Base-by-base conservation (phyloP, 441 rosid genomes). In the Populus tomentosa region DNA sequence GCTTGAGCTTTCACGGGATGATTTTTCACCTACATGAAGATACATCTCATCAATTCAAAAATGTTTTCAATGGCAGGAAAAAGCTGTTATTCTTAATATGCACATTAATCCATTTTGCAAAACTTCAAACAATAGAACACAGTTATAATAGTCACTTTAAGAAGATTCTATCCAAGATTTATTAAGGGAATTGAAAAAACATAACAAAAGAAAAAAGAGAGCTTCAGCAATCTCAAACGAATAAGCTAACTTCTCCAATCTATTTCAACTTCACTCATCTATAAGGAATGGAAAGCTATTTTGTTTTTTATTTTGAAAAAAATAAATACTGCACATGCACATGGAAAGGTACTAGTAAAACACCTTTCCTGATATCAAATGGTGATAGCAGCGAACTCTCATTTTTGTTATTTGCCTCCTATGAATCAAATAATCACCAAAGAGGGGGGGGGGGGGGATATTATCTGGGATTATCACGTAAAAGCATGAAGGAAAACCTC, bases 1-100 rank as follows among this genome's bases (percentile, higher is more conserved):
- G 90, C 81, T 71, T 94, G 99, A 73, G 94, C 83, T 84, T 96
- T 96, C 77, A 94, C 91, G 3, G 99, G 98, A 88, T 94, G 99
- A 80, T 85, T 92, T 81, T 94, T 94, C 16, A 94, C 96, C 97
- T 96, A 65, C 81, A 86, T 7, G 9, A 32, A 23, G 80, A 38
- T 36, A 0, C 8, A 67, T 23, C 65, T 13, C 42, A 76, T n/a
- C n/a, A 79, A 53, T 24, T 40, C 10, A 64, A 61, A 33, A 6
- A 32, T 7, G 64, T 21, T 59, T 26, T 74, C 53, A 9, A 70
- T 8, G 23, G 28, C 24, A 69, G 68, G 64, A 53, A 69, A 21
- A 40, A 24, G 74, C 61, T 4, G 21, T 13, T 42, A 42, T 8
- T 42, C 11, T 11, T 73, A 26, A 16, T 10, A 32, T 38, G 7